These are phyloP conservation scores for Russula sp. DNA, from an alignment of 768 basidiomycete genomes.

Conservation along the genomic window DNA sequence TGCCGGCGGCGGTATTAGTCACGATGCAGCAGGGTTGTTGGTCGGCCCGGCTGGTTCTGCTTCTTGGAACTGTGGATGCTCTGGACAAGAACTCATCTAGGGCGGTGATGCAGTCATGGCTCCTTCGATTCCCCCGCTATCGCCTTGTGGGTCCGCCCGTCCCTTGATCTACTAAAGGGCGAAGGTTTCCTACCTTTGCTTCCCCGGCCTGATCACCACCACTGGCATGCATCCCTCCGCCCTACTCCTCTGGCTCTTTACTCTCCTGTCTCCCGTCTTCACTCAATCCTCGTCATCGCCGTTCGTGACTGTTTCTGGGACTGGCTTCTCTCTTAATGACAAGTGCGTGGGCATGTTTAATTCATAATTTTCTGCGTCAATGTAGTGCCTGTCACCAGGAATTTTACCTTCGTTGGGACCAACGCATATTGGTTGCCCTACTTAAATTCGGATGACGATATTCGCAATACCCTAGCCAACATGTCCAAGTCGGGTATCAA, in stretches of 20 bases:
- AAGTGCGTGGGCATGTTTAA: constrained; percentile 6
- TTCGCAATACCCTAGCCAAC: constrained; percentile 54
- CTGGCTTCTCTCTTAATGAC: constrained; percentile 14
- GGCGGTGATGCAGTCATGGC: no score
- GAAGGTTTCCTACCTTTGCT: not conserved
- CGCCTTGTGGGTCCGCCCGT: no score
- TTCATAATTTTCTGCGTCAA: not conserved
- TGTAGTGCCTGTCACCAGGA: constrained; percentile 6
- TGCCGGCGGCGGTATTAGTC: no score
- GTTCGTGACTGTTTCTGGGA: constrained; percentile 15
- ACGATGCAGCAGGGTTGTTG: no score
- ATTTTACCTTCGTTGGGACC: constrained; percentile 49
- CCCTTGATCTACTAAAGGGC: constrained; percentile 1
- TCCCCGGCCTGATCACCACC: constrained; percentile 3
- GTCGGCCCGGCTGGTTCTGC: no score
- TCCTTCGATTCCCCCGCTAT: not conserved
- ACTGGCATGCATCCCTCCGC: constrained; percentile 14
- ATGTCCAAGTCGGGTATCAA: constrained; percentile 55
- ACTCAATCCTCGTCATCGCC: constrained; percentile 9
- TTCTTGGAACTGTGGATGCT: no score
- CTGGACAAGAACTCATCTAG: no score
- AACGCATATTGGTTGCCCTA: constrained; percentile 65
- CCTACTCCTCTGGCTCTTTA: constrained; percentile 3
- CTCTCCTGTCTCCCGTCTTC: constrained; percentile 9
- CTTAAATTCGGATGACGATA: constrained; percentile 54